Evolutionary conservation across 768 basidiomycete species (phyloP), one percentile per base, ranked within the genome.

Genomic region (Tulasnella sp.): DNA sequence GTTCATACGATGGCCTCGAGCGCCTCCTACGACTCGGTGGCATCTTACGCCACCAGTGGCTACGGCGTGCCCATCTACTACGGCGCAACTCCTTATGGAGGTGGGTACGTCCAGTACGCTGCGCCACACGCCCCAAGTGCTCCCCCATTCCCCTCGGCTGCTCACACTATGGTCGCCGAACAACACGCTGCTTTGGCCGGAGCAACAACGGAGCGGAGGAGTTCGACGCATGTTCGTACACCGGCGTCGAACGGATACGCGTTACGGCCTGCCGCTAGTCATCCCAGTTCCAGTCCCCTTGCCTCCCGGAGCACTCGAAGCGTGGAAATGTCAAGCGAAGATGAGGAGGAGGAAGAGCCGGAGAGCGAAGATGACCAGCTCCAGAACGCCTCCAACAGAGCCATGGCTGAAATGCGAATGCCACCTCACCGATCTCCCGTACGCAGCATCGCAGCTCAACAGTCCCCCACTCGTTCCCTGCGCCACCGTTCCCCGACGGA

Each of bases 331-430:
- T 51, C 29, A n/a, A 67, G 32, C 61, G 75, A 75, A 18, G 75
- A 75, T 42, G 75, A 75, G 10, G 75, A 61, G 46, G 51, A 42
- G 10, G 75, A 75, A 35, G 75, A 61, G n/a, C 44, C 73, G 23
- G 44, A 74, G n/a, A 51, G 51, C 26, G 73, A 74, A 32, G 73
- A 74, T 32, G 73, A 51, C 15, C 20, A 32, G 73, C 7, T 37
- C 44, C 44, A 74, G 46, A 67, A 67, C 61, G 61, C 61, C 13
- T 32, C 61, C 40, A 42, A 48, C 73, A 26, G 73, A 32, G 73
- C 73, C 10, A 35, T 48, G 40, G 26, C 61, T 35, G 61, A 67
- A 35, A 67, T 67, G 61, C 61, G 61, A 11, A 67, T 67, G 61
- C 61, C 61, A 13, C 61, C 61, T 35, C 61, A 67, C 32, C 61